A percentile compares a stretch with the other conserved stretches of the same genome.
phyloP scores from a whole-genome alignment of 2,329 filamentous ascomycete genomes.

The Blastomyces silverae region DNA sequence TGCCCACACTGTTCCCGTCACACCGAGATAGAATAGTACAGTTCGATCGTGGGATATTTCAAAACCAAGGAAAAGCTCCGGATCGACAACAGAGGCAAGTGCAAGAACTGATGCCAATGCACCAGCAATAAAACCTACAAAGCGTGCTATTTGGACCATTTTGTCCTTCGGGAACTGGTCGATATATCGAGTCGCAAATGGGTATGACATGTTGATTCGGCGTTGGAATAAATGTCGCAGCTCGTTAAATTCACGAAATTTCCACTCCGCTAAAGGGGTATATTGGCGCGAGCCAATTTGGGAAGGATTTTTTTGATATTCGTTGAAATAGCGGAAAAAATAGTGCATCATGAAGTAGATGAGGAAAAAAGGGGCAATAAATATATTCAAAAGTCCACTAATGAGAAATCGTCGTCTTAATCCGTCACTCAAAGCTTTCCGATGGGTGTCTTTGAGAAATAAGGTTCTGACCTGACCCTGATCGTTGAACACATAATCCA shows the following conservation, averaged over 20 bases:
- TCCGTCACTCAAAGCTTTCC: slow-evolving; percentile 69
- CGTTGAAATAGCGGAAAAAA: slow-evolving; percentile 92
- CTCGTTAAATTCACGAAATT: slow-evolving; percentile 97
- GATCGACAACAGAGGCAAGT: slow-evolving; percentile 76
- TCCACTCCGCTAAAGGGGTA: slow-evolving; percentile 92
- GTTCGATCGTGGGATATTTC: slow-evolving; percentile 85
- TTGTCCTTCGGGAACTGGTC: slow-evolving; percentile 97
- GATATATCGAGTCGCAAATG: slow-evolving; percentile 84
- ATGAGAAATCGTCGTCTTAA: slow-evolving; percentile 72
- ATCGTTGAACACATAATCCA: slow-evolving; percentile 90
- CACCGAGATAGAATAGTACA: slow-evolving; percentile 79
- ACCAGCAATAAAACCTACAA: slow-evolving; percentile 79
- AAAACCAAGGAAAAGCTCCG: slow-evolving; percentile 83
- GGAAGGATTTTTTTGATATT: slow-evolving; percentile 90
- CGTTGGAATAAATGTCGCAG: slow-evolving; percentile 86
- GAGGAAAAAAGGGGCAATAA: slow-evolving; percentile 82
- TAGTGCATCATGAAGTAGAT: slow-evolving; percentile 80
- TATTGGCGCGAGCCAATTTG: slow-evolving; percentile 84
- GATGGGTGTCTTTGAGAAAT: slow-evolving; percentile 76
- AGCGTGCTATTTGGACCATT: slow-evolving; percentile 74
- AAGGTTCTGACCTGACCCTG: slow-evolving; percentile 78
- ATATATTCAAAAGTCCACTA: slow-evolving; percentile 75
- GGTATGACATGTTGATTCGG: slow-evolving; percentile 87
- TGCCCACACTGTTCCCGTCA: slow-evolving; percentile 78
- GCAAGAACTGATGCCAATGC: slow-evolving; percentile 80